Base-by-base conservation (phyloP, 2,329 filamentous ascomycete species). In the Cytospora chrysosperma region DNA sequence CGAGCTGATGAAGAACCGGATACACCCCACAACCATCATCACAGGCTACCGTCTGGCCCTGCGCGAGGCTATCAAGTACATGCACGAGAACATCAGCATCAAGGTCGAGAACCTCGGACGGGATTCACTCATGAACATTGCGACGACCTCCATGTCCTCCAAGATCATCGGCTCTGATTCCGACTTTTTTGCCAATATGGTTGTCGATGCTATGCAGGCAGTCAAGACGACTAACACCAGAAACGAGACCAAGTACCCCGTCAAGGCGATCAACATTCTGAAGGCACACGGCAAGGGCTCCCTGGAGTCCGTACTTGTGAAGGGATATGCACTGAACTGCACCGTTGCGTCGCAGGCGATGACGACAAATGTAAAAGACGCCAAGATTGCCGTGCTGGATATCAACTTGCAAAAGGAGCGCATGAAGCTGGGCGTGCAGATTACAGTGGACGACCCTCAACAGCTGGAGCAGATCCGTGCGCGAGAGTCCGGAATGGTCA, bases 381-480 rank as follows among this genome's bases (percentile, higher is more conserved):
- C 95, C 69, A 98, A 96, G 83, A 99, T 99, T 77, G 95, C 95
- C 56, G 89, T 94, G 72, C 79, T 99, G 66, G 95, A 99, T 76
- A 98, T 99, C 87, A 99, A 99, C 79, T 78, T 99, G 72, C 94
- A 98, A 75, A 99, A 99, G 82, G 94, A 98, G 83, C 87, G 94
- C 70, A 98, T 99, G 95, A 98, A 99, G 85, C 82, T 99, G 64
- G 95, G 95, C 69, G 95, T 99, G 65, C 94, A 99, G 78, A 97
- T 99, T 72, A 98, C 95, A 15, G 91, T 99, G 69, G 95, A 99
- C 71, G 95, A 99, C 75, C 95, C 95, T 56, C 89, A 96, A 75
- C 95, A 99, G 78, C 85, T 99, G 57, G 95, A 99, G 82, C 93
- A 97, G 84, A 99, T 99, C 72, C 88, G 95, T 66, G 88, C 95